Base-by-base conservation (phyloP, 257 asterid species). In the Solanum gracilifrons region DNA sequence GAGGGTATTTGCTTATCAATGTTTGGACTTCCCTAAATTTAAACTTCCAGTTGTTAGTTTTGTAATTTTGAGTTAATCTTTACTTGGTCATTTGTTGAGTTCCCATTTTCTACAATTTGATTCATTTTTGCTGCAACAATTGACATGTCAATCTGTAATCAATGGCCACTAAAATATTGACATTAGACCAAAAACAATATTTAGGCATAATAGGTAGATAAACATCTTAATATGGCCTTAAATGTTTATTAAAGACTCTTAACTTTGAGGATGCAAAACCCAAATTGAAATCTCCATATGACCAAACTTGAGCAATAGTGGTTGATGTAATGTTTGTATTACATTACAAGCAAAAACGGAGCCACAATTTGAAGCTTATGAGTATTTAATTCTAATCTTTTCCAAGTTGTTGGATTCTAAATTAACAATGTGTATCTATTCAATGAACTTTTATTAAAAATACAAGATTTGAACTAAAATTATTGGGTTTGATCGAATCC, bases 331-430 rank as follows among this genome's bases (percentile, higher is more conserved):
- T 23, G 69, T 23, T 60, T 4, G 69, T 60, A 60, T 23, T 60
- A 21, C 5, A 0, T 60, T 21, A 16, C 9, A 16, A 51, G 20
- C 7, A 13, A 13, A 13, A 0, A 51, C 4, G 0, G 4, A 51
- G 9, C 0, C 64, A 55, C 4, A 55, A 55, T 51, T 51, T 51
- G 23, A 18, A 18, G n/a, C 62, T 18, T 51, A 18, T 51, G 1
- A 18, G 4, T 18, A 55, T 18, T 55, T 6, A 55, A 55, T 18
- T 51, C n/a, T 51, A 55, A 55, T 18, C 9, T 55, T 18, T 55
- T 55, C 9, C 10, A 18, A 18, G 62, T 55, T 55, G 1, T 18
- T 51, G 3, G 9, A 51, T 51, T 48, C 58, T 48, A 48, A 48
- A 48, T 48, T 48, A 48, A 48, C 58, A 48, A 15, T 46, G 20